These are phyloP conservation scores for Botryosphaeria dothidea DNA, from an alignment of 2,329 filamentous ascomycete genomes.

Conservation along the genomic window DNA sequence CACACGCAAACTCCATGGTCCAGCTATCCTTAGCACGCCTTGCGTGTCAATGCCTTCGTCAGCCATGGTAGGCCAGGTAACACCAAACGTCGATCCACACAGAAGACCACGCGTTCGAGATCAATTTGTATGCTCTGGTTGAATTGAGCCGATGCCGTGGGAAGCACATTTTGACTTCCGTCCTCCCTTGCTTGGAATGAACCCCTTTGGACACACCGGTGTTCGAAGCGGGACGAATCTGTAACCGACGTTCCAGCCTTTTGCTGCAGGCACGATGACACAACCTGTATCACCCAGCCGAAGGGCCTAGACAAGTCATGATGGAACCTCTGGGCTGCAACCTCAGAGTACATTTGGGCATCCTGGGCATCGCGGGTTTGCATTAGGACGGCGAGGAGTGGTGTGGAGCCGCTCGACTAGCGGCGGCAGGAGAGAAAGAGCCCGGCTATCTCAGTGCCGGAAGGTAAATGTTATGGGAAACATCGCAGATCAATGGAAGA, in stretches of 20 bases:
- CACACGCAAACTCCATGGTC: neutral
- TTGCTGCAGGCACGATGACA: neutral
- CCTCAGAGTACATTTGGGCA: neutral
- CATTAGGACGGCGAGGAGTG: neutral
- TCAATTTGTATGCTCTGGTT: neutral
- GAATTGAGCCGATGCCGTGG: neutral
- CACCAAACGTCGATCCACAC: neutral
- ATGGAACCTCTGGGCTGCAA: neutral
- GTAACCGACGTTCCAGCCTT: neutral
- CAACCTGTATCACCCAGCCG: neutral
- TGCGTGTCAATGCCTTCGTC: neutral
- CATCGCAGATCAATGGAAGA: neutral
- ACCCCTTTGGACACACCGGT: neutral
- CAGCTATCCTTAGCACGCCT: neutral
- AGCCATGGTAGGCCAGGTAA: neutral
- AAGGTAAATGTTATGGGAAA: neutral
- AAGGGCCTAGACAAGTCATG: neutral
- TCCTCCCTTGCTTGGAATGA: neutral
- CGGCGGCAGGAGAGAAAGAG: neutral
- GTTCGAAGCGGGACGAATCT: neutral
- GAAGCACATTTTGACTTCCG: neutral
- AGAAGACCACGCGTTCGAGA: neutral
- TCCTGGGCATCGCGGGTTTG: neutral
- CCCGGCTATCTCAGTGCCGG: neutral
- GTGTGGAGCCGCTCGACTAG: neutral